Base-by-base conservation (phyloP, 2,329 filamentous ascomycete genomes). In the Nannizzia gypsea region DNA sequence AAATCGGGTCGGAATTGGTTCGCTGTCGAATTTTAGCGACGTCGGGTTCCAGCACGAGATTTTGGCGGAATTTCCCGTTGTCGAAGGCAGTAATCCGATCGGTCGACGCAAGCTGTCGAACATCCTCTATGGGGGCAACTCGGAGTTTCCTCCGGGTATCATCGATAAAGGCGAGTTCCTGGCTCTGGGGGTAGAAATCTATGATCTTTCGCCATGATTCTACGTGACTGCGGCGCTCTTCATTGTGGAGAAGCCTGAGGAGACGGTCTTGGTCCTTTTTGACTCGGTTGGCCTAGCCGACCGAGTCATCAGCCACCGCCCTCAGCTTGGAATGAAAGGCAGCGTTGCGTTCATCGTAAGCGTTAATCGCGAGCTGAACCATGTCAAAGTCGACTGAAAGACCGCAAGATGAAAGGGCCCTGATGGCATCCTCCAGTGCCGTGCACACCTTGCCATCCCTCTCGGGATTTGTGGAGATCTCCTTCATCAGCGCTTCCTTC, bases 371-470 rank as follows among this genome's bases (percentile, higher is more conserved):
- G 22, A 59, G 60, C 57, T 56, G 20, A 59, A 61, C 48, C 60
- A 61, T 61, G 31, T 59, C 57, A 48, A 59, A 59, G 57, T 61
- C 60, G 60, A 59, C 57, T 46, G 60, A 61, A 20, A 56, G 36
- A 17, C 56, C 59, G 28, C 44, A 26, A 15, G 22, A 24, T 28
- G 59, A 61, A 58, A 55, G 4, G 34, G 15, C 24, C 40, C 46
- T 54, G 6, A 54, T 55, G n/a, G 56, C 55, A 58, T 54, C n/a
- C 34, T 58, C 31, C 54, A 61, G 28, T 20, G 54, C 55, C 15
- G 44, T 24, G 2, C 31, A 34, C 50, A 55, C 26, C 4, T 55
- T 55, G 50, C 52, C 13, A 36, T 38, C 28, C 52, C 52, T 15
- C 6, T 6, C 6, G 50, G 24, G 52, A 17, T 24, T 56, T 34